Base-by-base conservation (phyloP, 2,329 filamentous ascomycete species). In the Aureobasidium musti region DNA sequence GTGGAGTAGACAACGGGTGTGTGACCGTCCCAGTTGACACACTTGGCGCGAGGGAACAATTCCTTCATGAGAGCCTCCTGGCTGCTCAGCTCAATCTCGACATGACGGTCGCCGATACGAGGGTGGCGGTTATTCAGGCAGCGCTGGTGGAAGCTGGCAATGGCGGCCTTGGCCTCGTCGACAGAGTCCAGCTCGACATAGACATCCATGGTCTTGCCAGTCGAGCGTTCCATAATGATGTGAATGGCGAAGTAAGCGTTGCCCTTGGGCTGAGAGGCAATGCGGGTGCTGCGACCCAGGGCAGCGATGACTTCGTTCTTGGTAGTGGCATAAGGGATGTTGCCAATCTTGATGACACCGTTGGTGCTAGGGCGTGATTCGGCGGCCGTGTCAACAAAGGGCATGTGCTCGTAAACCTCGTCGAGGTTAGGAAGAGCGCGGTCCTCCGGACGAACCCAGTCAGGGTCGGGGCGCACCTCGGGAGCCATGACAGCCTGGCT, bases 201-300 rank as follows among this genome's bases (percentile, higher is more conserved):
- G 67, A 78, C 82, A 63, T 84, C 82, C 78, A 82, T 82, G 0
- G 83, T 85, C 75, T 85, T 85, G 21, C 81, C 82, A n/a, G 82
- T 84, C 26, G 81, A 79, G 26, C 83, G 81, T 68, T 86, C 83
- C 83, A 85, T 85, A 67, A 85, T 82, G 68, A 86, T 83, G 69
- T 85, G 83, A n/a, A 84, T 76, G 0, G 82, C 76, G 50, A 76
- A 80, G 33, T 81, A 82, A 5, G 75, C 69, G 6, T 73, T 70
- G 33, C 73, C 72, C 7, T 37, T 41, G 5, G 73, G 73, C 68
- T 71, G 67, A 30, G 73, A 70, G 21, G 82, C 70, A 41, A 81
- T 71, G 19, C 76, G 75, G 41, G 80, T 77, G 68, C 77, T 76
- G 52, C 78, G 79, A 65, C 80, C 81, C 53, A 82, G 75, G 70